Evolutionary conservation across 164 flowering plant genomes (phyloP), one percentile per base, ranked within the genome.

Genomic region (Magnolia changhungtana): DNA sequence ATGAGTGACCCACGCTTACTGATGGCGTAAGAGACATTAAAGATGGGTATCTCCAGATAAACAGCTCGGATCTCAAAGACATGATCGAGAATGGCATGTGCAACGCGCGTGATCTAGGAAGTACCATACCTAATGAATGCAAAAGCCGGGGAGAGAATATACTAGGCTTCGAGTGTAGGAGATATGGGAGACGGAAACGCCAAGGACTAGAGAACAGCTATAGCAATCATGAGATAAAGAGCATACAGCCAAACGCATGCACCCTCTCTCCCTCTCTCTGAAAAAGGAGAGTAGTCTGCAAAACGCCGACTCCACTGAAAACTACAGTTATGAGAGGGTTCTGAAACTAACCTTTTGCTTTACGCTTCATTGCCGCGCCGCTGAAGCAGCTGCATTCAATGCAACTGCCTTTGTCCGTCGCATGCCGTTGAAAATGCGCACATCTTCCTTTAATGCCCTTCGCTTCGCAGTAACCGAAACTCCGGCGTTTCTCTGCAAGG

Each of bases 331-430:
- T 11, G 11, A 55, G 18, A 14, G 69, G 18, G 16, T 1, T 64
- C 69, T 20, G 73, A 70, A 76, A 37, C 55, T 21, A 31, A 76
- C 78, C 78, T 76, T 76, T 69, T 69, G 78, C 78, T 76, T 70
- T 70, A 61, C 78, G 66, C 72, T 76, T 76, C 64, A 72, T 69
- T 76, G 71, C 71, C 19, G 50, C 24, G 73, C 67, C 75, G 50
- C 37, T 31, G 67, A 29, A 68, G 49, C 29, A 8, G 29, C 29
- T 58, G 49, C 67, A 51, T 52, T 75, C 19, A 29, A 27, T 23
- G 51, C 73, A 31, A 51, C 18, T 21, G 50, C 50, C 2, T 14
- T 19, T 4, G 1, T 68, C 21, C 5, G 8, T 16, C 50, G 49
- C 29, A 16, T 11, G 18, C 61, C 18, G 16, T 55, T 11, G 61